A percentile compares a stretch with the other conserved stretches of the same genome.
Conservation (phyloP, 306 rosid genomes). For the Canavalia ensiformis region DNA sequence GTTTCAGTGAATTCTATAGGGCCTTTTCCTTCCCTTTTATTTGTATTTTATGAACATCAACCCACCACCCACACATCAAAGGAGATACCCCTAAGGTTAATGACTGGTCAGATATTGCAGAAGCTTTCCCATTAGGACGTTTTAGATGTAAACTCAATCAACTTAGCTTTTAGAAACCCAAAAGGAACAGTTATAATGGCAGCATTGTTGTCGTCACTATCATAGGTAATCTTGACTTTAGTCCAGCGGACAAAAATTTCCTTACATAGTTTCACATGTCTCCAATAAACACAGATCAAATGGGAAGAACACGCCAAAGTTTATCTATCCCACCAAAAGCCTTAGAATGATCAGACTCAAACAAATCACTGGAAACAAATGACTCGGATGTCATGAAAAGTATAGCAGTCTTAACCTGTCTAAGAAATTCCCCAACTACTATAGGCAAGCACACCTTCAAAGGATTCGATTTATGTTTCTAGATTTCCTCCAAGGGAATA, state of each 20-base stretch:
- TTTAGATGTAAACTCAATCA: too few species aligned
- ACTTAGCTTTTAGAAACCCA: too few species aligned
- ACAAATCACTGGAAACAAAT: conserved; percentile 63
- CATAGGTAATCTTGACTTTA: conserved; percentile 67
- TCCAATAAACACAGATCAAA: conserved; percentile 85
- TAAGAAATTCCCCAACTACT: conserved; percentile 80
- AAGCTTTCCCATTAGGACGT: too few species aligned
- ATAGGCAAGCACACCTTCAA: conserved; percentile 92
- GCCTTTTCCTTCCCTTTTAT: too few species aligned
- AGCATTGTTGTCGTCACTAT: conserved; percentile 53
- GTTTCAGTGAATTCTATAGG: too few species aligned
- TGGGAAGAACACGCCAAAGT: conserved; percentile 89
- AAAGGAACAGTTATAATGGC: background rate
- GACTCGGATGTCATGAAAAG: conserved; percentile 67
- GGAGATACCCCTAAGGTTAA: too few species aligned
- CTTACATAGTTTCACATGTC: conserved; percentile 70
- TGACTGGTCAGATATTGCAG: too few species aligned
- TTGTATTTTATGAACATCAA: too few species aligned
- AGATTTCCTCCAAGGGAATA: conserved; percentile 68
- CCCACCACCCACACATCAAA: too few species aligned
- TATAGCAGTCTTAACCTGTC: conserved; percentile 79
- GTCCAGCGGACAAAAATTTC: conserved; percentile 71
- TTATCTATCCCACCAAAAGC: conserved; percentile 86
- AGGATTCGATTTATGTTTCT: conserved; percentile 71
- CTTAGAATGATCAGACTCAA: conserved; percentile 79